Percentiles rank a stretch among this genome's conserved stretches.
phyloP scores from a whole-genome alignment of 352 stramenopile species.

The Globisporangium perplexum region DNA sequence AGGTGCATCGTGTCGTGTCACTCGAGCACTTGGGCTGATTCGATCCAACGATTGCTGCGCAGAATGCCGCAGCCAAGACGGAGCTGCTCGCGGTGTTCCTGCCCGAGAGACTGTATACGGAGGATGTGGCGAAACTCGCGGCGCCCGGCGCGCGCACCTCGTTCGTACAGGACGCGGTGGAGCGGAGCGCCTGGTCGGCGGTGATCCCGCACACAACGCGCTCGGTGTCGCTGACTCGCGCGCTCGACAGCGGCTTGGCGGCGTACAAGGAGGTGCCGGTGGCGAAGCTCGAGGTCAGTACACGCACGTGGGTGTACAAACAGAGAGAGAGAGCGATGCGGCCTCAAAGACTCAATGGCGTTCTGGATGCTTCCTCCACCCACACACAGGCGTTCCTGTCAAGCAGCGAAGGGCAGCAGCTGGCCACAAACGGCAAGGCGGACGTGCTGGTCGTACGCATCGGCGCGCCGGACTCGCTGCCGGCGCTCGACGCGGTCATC shows the following conservation, averaged over 20 bases:
- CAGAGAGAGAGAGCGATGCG: background rate
- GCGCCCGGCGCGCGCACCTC: constrained; percentile 13
- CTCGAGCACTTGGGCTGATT: no score
- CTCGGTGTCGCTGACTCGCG: constrained; percentile 23
- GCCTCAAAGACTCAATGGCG: no score
- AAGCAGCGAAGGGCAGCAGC: constrained; percentile 11
- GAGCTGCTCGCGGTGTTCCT: constrained; percentile 66
- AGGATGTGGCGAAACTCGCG: constrained; percentile 41
- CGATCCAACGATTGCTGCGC: no score
- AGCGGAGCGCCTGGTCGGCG: constrained; percentile 46
- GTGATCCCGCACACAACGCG: constrained; percentile 74
- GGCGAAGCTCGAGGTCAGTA: constrained; percentile 16
- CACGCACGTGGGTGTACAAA: background rate
- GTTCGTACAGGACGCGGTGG: constrained; percentile 44
- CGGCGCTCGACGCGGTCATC: constrained; percentile 41
- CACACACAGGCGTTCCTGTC: constrained; percentile 8
- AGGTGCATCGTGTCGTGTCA: background rate
- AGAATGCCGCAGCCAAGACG: constrained; percentile 3
- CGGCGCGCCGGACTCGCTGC: constrained; percentile 19
- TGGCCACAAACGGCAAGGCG: constrained; percentile 48
- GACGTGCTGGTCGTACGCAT: constrained; percentile 67
- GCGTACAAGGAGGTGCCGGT: constrained; percentile 15
- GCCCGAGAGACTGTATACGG: constrained; percentile 26
- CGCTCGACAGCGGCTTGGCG: constrained; percentile 6
- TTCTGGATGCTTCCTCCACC: no score